Conservation (phyloP, 1,284 basidiomycete species). For the Puccinia polysora region DNA sequence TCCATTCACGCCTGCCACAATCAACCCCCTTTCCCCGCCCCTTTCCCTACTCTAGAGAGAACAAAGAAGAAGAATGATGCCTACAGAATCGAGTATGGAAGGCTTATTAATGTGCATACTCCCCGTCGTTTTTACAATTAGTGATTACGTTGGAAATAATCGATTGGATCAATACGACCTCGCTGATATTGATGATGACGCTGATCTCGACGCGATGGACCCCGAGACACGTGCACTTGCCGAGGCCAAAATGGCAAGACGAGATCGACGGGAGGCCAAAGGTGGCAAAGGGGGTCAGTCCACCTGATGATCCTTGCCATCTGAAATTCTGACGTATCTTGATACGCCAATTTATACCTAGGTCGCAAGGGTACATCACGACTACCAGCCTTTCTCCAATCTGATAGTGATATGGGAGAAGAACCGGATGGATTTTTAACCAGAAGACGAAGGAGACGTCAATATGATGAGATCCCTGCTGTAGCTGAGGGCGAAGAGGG, state of each 20-base stretch:
- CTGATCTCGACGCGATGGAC: slow-evolving; percentile 68
- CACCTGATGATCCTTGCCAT: slow-evolving; percentile 58
- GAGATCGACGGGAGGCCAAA: slow-evolving; percentile 71
- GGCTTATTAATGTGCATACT: slow-evolving; percentile 1
- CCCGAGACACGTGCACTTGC: slow-evolving; percentile 72
- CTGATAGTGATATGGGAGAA: slow-evolving; percentile 58
- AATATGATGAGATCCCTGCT: slow-evolving; percentile 55
- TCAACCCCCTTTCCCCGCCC: too few relatives aligned
- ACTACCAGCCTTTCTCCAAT: slow-evolving; percentile 77
- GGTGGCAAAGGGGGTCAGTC: slow-evolving; percentile 56
- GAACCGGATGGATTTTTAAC: slow-evolving; percentile 50
- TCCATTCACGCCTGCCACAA: too few relatives aligned
- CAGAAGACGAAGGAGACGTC: slow-evolving; percentile 52
- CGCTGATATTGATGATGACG: slow-evolving; percentile 78
- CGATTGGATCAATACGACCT: slow-evolving; percentile 82
- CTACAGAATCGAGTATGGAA: too few relatives aligned
- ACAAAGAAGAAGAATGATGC: too few relatives aligned
- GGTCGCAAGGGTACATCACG: slow-evolving; percentile 60
- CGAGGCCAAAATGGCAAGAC: slow-evolving; percentile 78
- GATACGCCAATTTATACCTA: slow-evolving; percentile 46
- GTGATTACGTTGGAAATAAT: slow-evolving; percentile 81
- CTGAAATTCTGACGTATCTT: slow-evolving; percentile 50
- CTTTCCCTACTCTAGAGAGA: too few relatives aligned
- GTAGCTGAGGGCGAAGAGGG: slow-evolving; percentile 54
- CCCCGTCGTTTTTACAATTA: slow-evolving; percentile 52